Evolutionary conservation across 2,329 filamentous ascomycete species (phyloP).

Genomic region (Hypoxylon sp.): DNA sequence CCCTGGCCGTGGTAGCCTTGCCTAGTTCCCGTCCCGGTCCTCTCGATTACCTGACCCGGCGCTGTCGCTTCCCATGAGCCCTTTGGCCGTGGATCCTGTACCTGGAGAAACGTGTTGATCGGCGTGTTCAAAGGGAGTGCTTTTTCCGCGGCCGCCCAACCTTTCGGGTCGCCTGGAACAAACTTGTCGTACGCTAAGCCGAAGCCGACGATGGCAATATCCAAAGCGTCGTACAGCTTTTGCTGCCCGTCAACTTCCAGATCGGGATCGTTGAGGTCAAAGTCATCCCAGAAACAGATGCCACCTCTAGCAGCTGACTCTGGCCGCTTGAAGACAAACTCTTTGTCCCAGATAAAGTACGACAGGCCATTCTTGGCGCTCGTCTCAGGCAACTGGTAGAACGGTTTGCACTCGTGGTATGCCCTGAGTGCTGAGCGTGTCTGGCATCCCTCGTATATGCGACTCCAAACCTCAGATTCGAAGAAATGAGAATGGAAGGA

Average conservation of each 20-base stretch:
- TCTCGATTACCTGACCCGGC: slow-evolving; percentile 31
- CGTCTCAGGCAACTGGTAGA: slow-evolving; percentile 32
- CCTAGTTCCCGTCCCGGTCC: slow-evolving; percentile 34
- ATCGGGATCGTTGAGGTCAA: slow-evolving; percentile 35
- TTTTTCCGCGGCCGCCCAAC: slow-evolving; percentile 13
- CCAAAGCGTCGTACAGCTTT: slow-evolving; percentile 34
- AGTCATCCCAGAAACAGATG: slow-evolving; percentile 36
- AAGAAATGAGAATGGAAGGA: slow-evolving; percentile 25
- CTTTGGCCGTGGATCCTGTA: slow-evolving; percentile 24
- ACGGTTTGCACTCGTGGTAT: slow-evolving; percentile 21
- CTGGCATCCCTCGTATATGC: slow-evolving; percentile 30
- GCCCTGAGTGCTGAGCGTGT: slow-evolving; percentile 21
- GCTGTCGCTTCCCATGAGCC: slow-evolving; percentile 31
- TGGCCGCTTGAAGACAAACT: slow-evolving; percentile 35
- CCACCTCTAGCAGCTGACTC: slow-evolving; percentile 34
- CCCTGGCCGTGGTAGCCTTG: slow-evolving; percentile 32
- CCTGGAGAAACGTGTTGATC: slow-evolving; percentile 23
- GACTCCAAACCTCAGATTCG: slow-evolving; percentile 28
- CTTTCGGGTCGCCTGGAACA: slow-evolving; percentile 22
- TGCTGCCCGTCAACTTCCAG: slow-evolving; percentile 24
- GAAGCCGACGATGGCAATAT: slow-evolving; percentile 37
- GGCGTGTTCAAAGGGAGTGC: slow-evolving; percentile 23
- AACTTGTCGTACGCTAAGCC: slow-evolving; percentile 35
- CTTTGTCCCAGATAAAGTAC: slow-evolving; percentile 38
- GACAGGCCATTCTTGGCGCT: slow-evolving; percentile 35